Evolutionary conservation across 2,329 filamentous ascomycete genomes (phyloP).

Genomic region (Ustulina deusta): DNA sequence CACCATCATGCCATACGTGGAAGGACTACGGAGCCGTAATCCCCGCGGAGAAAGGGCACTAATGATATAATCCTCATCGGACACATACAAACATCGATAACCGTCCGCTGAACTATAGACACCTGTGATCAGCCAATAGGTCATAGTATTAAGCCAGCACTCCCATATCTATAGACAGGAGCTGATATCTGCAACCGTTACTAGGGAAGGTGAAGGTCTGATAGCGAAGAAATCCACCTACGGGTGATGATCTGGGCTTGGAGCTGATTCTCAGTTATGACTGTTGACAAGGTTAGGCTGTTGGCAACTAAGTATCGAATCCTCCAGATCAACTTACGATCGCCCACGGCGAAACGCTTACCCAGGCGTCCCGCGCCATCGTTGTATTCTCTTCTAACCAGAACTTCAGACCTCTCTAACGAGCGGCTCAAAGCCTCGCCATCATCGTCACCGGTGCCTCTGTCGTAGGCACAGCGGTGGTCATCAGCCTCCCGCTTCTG

Average conservation of each 20-base stretch:
- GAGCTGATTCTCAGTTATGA: slow-evolving; percentile 52
- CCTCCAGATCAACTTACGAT: slow-evolving; percentile 38
- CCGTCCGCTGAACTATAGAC: slow-evolving; percentile 50
- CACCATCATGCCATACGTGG: too few species aligned
- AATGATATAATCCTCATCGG: neutral
- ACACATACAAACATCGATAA: slow-evolving; percentile 50
- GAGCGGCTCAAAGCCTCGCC: slow-evolving; percentile 45
- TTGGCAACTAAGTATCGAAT: neutral
- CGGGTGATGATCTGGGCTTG: slow-evolving; percentile 54
- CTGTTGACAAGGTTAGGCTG: slow-evolving; percentile 12
- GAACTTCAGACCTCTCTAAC: slow-evolving; percentile 49
- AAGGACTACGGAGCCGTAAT: neutral
- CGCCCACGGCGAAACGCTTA: slow-evolving; percentile 53
- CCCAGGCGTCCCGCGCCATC: slow-evolving; percentile 50
- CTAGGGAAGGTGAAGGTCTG: neutral
- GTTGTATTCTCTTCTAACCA: slow-evolving; percentile 53
- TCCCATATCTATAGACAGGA: neutral
- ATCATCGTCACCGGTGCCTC: slow-evolving; percentile 41
- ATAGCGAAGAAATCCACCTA: neutral
- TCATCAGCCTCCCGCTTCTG: slow-evolving; percentile 14
- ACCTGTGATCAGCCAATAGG: neutral
- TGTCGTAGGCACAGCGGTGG: slow-evolving; percentile 5
- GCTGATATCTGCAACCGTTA: neutral
- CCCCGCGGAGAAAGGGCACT: too few species aligned
- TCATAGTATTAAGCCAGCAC: too few species aligned